Evolutionary conservation across 2,329 filamentous ascomycete genomes (phyloP), one percentile per base, ranked within the genome.

Genomic region (Phialophora tarda): DNA sequence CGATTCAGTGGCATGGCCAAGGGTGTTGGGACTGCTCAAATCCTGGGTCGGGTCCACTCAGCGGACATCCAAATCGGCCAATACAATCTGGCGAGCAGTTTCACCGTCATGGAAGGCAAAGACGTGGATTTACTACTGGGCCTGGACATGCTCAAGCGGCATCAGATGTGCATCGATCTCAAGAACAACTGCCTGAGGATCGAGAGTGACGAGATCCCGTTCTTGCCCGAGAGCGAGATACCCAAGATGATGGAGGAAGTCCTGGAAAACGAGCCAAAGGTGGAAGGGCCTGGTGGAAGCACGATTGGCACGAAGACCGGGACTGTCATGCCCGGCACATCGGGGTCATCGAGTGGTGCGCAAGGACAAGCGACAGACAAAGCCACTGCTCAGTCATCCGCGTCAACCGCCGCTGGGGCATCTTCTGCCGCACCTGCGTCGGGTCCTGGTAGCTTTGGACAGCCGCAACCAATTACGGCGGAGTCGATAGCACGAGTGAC

Each of bases 31-130:
- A 98, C 95, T 0, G 95, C 95, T 26, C 91, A 89, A 65, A 98
- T 99, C 73, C 89, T 99, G 23, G 95, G 95, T 34, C 91, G 95
- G 60, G 95, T 99, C 3, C 95, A 99, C 78, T 92, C 92, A 24
- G 95, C 95, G 10, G 92, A 94, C 78, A 96, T 99, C 78, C 94
- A 92, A 78, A 95, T 99, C 72, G 95, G 94, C 61, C 88, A 86
- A 50, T 86, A 94, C 69, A 93, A 92, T 76, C 83, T 99, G 72
- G 90, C 94, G 2, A 98, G 93, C 81, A 95, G 93, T 66, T 99
- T 99, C 78, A 99, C 95, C 2, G 95, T 99, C 75, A 99, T 99
- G 95, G 95, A 99, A 81, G 95, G 95, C 71, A 99, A 98, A 79
- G 89, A 92, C 60, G 95, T 99, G 26, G 95, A 98, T 77, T 84